phyloP scores from a whole-genome alignment of 768 basidiomycete species.

The Mycena epipterygia region DNA sequence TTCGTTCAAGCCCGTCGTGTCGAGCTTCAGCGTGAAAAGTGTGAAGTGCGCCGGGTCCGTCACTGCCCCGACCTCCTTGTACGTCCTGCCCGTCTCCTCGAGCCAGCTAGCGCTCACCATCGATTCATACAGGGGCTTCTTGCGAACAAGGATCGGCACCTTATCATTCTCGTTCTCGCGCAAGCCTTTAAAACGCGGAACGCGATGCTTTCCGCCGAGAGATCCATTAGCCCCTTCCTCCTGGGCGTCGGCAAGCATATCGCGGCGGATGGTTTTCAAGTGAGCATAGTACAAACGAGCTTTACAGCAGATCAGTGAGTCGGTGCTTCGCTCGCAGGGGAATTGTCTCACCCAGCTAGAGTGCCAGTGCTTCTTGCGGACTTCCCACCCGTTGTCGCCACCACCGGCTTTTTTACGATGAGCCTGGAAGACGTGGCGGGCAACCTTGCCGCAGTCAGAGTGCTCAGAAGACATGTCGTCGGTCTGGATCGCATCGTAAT shows the following conservation, averaged over 20 bases:
- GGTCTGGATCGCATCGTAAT: background rate
- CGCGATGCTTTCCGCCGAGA: background rate
- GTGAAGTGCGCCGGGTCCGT: background rate
- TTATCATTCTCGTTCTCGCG: background rate
- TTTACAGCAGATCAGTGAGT: background rate
- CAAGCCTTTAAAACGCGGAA: slow-evolving; percentile 9
- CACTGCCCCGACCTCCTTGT: background rate
- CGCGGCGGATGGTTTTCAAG: background rate
- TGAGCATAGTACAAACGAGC: background rate
- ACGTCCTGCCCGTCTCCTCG: background rate
- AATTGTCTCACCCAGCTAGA: background rate
- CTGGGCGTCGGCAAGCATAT: background rate
- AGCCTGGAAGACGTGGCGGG: background rate
- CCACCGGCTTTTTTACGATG: background rate
- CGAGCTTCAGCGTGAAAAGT: background rate
- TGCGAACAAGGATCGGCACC: background rate
- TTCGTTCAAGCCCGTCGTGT: background rate
- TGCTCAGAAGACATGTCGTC: background rate
- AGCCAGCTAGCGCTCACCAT: slow-evolving; percentile 2
- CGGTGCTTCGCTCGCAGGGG: background rate
- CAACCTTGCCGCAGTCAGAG: background rate
- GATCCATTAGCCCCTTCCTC: background rate
- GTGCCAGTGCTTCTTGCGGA: slow-evolving; percentile 1
- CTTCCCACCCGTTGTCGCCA: background rate
- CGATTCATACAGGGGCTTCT: background rate